Base-by-base conservation (phyloP, 495 filamentous ascomycete species). In the Penicillium longicatenatum region DNA sequence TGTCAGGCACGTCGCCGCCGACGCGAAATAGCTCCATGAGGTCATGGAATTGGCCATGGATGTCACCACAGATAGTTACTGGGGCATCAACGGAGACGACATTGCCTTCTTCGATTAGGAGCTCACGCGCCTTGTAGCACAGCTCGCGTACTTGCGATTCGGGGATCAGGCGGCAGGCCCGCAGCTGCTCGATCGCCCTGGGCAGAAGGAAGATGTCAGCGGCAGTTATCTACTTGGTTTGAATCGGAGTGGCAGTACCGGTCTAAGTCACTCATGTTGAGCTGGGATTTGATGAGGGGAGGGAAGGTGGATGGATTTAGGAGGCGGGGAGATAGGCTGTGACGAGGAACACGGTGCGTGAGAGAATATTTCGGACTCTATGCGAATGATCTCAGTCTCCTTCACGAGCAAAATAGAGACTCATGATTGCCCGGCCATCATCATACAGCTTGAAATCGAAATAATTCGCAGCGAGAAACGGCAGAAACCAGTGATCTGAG, bases 51-150 rank as follows among this genome's bases (percentile, higher is more conserved):
- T 98, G 94, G 59, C 94, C 94, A 65, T 98, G 93, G 60, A 98
- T 98, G 68, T 98, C 94, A 50, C 94, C 94, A 70, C 94, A 98
- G 84, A 98, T 97, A 70, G 94, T 98, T 63, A 98, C 94, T 22
- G 94, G 94, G 54, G 94, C 94, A 67, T 93, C 88, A 60, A 98
- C 93, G 33, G 90, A 89, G 52, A 98, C 94, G 47, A 98, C 94
- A 73, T 98, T 98, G 57, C 91, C 93, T 77, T 98, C 94, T 76
- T 98, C 94, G 59, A 98, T 96, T 48, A 98, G 79, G 37, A 98
- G 85, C 77, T 98, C 94, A 54, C 94, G 86, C 47, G 94, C 94
- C 75, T 98, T 98, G 81, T 97, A 92, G 76, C 95, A 98, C 67
- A 98, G 82, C 72, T 98, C 92, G 64, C 94, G 88, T 49, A 98